A percentile compares a stretch with the other conserved stretches of the same genome.
Conservation (phyloP, 129 eudicot genomes). For the Chrysanthemum makinoi region DNA sequence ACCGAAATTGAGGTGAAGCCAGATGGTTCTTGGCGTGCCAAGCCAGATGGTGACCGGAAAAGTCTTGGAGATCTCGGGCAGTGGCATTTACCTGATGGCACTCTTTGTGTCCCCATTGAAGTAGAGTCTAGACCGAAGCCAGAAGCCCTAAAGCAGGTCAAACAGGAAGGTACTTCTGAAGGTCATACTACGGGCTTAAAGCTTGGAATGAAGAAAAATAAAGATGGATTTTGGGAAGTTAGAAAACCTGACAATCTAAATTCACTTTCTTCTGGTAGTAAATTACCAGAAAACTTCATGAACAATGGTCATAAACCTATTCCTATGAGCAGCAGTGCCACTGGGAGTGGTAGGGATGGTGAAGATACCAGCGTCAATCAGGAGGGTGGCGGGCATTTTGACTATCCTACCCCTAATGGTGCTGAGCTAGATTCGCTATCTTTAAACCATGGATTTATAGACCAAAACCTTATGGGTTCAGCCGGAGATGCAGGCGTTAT, state of each 20-base stretch:
- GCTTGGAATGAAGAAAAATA: conserved; percentile 64
- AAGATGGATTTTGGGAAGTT: conserved; percentile 64
- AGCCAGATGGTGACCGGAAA: conserved; percentile 66
- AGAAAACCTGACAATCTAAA: conserved; percentile 46
- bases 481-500: conserved; percentile 56
- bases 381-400: conserved; percentile 32
- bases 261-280: conserved; percentile 45
- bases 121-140: conserved; percentile 44
- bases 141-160: conserved; percentile 57
- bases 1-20: conserved; percentile 94
- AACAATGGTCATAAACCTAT: conserved; percentile 44
- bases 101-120: conserved; percentile 39
- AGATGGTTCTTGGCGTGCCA: conserved; percentile 95
- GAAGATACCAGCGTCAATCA: conserved; percentile 86
- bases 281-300: conserved; percentile 33
- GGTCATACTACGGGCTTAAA: conserved; percentile 54
- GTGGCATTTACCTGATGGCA: conserved; percentile 87
- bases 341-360: conserved; percentile 76
- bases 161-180: conserved; percentile 65
- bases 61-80: conserved; percentile 66
- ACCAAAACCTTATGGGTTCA: not conserved
- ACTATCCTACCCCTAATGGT: conserved; percentile 49
- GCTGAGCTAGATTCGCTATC: conserved; percentile 66
- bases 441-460: conserved; percentile 19
- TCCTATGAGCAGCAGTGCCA: conserved; percentile 89